These are phyloP conservation scores for Hypoxylon trugodes DNA, from an alignment of 495 filamentous ascomycete species.

Conservation along the genomic window DNA sequence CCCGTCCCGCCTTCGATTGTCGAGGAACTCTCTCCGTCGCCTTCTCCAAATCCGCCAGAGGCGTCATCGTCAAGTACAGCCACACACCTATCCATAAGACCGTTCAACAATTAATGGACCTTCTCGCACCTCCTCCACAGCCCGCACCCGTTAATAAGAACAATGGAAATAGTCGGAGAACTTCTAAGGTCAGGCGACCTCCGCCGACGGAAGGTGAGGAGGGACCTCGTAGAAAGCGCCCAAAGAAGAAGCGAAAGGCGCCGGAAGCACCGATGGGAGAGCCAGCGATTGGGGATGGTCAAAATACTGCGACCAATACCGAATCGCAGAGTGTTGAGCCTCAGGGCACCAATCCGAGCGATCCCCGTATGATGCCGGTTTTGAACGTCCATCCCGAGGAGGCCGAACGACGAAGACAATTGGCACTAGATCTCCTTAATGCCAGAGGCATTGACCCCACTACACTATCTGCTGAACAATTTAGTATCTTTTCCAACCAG, in stretches of 20 bases:
- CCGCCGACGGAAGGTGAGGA: constrained; percentile 34
- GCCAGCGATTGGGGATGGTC: constrained; percentile 1
- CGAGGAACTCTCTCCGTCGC: constrained; percentile 54
- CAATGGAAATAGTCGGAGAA: constrained; percentile 28
- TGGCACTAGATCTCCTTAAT: constrained; percentile 51
- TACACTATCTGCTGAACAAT: constrained; percentile 57
- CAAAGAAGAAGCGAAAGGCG: constrained; percentile 37
- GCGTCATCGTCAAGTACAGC: constrained; percentile 56
- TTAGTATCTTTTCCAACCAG: constrained; percentile 61
- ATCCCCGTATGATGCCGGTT: constrained; percentile 29
- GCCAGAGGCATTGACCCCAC: constrained; percentile 48
- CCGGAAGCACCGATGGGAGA: constrained; percentile 34
- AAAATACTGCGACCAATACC: constrained; percentile 13
- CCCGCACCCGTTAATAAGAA: constrained; percentile 15
- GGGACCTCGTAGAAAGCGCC: constrained; percentile 39
- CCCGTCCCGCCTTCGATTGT: constrained; percentile 60
- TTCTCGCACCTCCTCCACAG: constrained; percentile 45
- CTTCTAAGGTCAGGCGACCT: constrained; percentile 35
- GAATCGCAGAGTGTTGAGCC: constrained; percentile 7
- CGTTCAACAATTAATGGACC: constrained; percentile 52
- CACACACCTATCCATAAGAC: constrained; percentile 59
- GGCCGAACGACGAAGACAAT: constrained; percentile 49
- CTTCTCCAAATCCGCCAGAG: constrained; percentile 50
- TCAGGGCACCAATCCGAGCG: too few species aligned
- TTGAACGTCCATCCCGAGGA: constrained; percentile 55